phyloP scores from a whole-genome alignment of 805 yeast genomes.

The Teunomyces lycoperdinae region DNA sequence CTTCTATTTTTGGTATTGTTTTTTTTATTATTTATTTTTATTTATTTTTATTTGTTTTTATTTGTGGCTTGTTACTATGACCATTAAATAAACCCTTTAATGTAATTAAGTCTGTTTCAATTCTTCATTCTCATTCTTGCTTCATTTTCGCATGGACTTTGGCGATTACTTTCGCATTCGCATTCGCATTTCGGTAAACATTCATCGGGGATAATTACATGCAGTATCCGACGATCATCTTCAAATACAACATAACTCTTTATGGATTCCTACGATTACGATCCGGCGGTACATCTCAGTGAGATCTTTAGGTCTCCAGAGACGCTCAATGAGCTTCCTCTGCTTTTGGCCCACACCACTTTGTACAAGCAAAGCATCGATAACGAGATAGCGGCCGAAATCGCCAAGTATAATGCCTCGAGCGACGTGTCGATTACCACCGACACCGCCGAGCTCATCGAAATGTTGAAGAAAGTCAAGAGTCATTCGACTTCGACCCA shows the following conservation, averaged over 20 bases:
- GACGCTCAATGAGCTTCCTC: conserved; percentile 49
- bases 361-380: conserved; percentile 51
- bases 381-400: conserved; percentile 37
- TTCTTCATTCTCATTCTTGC: too few relatives aligned
- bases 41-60: too few relatives aligned
- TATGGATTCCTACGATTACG: conserved; percentile 5
- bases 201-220: too few relatives aligned
- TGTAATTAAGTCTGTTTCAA: too few relatives aligned
- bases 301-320: conserved; percentile 36
- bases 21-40: too few relatives aligned
- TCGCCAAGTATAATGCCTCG: conserved; percentile 30
- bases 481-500: conserved; percentile 55
- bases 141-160: too few relatives aligned
- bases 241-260: neutral
- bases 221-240: too few relatives aligned
- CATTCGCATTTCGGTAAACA: too few relatives aligned
- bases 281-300: conserved; percentile 5
- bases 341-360: conserved; percentile 48
- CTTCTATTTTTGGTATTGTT: too few relatives aligned
- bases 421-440: conserved; percentile 16
- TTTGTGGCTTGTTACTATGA: too few relatives aligned
- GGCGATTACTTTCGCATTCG: too few relatives aligned
- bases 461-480: conserved; percentile 47
- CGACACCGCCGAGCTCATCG: conserved; percentile 41
- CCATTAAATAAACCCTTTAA: too few relatives aligned